Evolutionary conservation across 2,329 filamentous ascomycete genomes (phyloP).

Genomic region (Penicillium sclerotigenum): DNA sequence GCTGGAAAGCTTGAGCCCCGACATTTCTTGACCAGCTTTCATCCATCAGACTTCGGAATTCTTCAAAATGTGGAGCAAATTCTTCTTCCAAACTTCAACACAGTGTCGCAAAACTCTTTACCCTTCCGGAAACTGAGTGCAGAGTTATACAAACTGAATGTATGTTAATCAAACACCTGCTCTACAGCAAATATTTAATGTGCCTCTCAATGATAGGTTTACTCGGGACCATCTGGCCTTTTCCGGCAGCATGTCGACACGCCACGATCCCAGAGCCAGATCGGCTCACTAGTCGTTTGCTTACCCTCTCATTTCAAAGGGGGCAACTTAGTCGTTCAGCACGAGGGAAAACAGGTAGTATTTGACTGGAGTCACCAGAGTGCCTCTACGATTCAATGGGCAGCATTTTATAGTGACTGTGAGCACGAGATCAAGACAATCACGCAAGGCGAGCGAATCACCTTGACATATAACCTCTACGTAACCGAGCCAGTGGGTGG

Average conservation of each 20-base stretch:
- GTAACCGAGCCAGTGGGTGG: slow-evolving; percentile 35
- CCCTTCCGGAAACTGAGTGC: slow-evolving; percentile 42
- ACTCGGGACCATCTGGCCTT: slow-evolving; percentile 50
- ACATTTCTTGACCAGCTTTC: slow-evolving; percentile 51
- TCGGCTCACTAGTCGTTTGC: slow-evolving; percentile 55
- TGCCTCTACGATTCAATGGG: slow-evolving; percentile 32
- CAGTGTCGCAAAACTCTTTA: slow-evolving; percentile 7
- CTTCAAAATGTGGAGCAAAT: slow-evolving; percentile 49
- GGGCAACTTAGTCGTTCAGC: slow-evolving; percentile 33
- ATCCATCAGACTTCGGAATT: slow-evolving; percentile 53
- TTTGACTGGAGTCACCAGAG: slow-evolving; percentile 30
- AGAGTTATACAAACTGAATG: slow-evolving; percentile 59
- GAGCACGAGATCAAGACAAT: slow-evolving; percentile 46
- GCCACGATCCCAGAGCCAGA: slow-evolving; percentile 48
- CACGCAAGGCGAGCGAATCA: slow-evolving; percentile 52
- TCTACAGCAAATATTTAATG: not conserved
- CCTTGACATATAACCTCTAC: slow-evolving; percentile 60
- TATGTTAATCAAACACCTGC: slow-evolving; percentile 22
- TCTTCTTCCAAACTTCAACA: slow-evolving; percentile 39
- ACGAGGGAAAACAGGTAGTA: slow-evolving; percentile 25
- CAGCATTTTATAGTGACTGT: slow-evolving; percentile 40
- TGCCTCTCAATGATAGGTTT: slow-evolving; percentile 39
- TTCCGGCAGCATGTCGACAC: slow-evolving; percentile 56
- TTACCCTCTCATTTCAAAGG: slow-evolving; percentile 41
- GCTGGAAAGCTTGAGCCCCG: slow-evolving; percentile 51